A percentile compares a stretch with the other conserved stretches of the same genome.
Evolutionary conservation across 441 rosid genomes (phyloP).

Genomic region (Syzygium malaccense): DNA sequence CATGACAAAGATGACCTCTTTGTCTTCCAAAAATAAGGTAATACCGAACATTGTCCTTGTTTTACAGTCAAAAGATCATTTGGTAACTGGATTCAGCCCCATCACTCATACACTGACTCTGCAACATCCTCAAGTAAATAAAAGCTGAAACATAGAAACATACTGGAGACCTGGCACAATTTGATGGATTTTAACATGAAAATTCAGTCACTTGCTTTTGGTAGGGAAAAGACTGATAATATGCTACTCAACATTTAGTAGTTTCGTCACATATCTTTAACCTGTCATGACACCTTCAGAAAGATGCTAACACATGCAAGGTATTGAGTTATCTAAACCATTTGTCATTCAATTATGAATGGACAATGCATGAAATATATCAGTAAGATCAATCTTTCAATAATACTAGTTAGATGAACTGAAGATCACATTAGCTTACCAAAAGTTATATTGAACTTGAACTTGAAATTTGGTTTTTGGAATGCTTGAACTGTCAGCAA

Average conservation of each 20-base stretch:
- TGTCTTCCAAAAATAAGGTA: not conserved
- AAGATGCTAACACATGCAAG: not conserved
- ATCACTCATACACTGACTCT: not conserved
- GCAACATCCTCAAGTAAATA: not conserved
- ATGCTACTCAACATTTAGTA: not conserved
- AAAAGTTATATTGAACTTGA: not conserved
- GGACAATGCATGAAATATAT: not conserved
- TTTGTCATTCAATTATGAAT: not conserved
- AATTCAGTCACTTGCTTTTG: not conserved
- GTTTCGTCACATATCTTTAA: not conserved
- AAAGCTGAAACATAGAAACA: not conserved
- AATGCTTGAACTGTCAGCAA: not conserved
- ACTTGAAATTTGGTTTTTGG: not conserved
- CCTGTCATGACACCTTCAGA: not conserved
- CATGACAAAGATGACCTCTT: not conserved
- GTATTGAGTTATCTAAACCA: not conserved
- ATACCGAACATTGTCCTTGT: not conserved
- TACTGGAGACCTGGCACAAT: not conserved
- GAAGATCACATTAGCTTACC: not conserved
- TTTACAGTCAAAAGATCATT: not conserved
- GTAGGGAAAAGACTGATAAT: not conserved
- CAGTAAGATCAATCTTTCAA: not conserved
- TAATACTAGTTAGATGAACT: not conserved
- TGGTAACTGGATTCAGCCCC: not conserved
- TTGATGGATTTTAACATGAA: not conserved